Conservation (phyloP, 202 grass and related monocot species). For the Digitaria exilis region DNA sequence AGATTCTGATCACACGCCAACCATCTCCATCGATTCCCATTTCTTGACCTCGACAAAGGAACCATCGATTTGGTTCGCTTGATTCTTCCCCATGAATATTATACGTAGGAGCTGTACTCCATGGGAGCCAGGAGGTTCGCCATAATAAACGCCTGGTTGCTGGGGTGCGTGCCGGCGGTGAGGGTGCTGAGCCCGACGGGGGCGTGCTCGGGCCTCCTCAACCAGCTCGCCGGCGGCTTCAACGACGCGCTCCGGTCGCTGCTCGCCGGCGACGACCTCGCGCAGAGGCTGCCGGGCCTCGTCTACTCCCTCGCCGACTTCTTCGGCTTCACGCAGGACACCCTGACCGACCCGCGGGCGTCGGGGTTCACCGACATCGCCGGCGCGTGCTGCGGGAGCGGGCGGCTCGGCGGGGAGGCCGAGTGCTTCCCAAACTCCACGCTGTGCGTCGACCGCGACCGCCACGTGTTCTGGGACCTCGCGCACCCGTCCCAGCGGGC, state of each 20-base stretch:
- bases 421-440: not conserved
- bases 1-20: not conserved
- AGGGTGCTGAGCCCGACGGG: not conserved
- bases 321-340: not conserved
- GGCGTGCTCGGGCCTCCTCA: not conserved
- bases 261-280: not conserved
- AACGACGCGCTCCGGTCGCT: not conserved
- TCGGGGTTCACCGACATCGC: not conserved
- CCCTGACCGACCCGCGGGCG: not conserved
- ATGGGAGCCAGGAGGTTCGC: slow-evolving; percentile 9
- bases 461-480: not conserved
- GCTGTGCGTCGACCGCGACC: not conserved
- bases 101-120: not conserved
- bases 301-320: slow-evolving; percentile 12
- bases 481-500: not conserved
- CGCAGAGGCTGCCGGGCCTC: not conserved
- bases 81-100: not conserved
- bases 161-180: not conserved
- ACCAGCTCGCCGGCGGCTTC: slow-evolving; percentile 11
- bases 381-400: not conserved
- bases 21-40: too few relatives aligned
- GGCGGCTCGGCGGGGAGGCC: not conserved
- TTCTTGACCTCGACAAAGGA: too few relatives aligned
- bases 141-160: not conserved
- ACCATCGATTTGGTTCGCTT: not conserved